Percentiles rank a stretch among this genome's conserved stretches.
Conservation (phyloP, 1,284 basidiomycete genomes). For the Cutaneotrichosporon curvatum region DNA sequence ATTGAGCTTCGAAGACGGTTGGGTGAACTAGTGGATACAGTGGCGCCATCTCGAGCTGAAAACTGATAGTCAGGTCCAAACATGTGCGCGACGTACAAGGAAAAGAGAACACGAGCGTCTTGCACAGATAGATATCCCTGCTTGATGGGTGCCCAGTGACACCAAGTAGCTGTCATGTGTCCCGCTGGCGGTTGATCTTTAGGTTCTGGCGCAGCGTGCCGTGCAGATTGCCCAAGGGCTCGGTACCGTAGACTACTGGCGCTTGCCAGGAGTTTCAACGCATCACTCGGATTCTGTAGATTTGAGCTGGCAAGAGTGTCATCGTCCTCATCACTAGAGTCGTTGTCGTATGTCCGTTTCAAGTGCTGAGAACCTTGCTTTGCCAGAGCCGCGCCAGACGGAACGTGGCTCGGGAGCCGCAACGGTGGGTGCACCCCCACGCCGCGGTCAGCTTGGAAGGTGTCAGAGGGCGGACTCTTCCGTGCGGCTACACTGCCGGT, state of each 20-base stretch:
- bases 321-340: constrained; percentile 6
- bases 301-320: constrained; percentile 7
- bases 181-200: not conserved
- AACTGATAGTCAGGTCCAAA: constrained; percentile 5
- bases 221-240: not conserved
- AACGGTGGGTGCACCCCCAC: too few relatives aligned
- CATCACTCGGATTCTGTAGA: constrained; percentile 14
- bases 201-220: not conserved
- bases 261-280: constrained; percentile 10
- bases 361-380: too few relatives aligned
- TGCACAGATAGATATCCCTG: constrained; percentile 6
- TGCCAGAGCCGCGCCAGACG: too few relatives aligned
- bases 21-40: constrained; percentile 12
- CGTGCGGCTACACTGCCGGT: not conserved
- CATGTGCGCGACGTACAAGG: constrained; percentile 1
- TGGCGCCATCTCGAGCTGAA: constrained; percentile 12
- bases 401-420: too few relatives aligned
- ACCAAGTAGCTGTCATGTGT: constrained; percentile 7
- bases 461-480: not conserved
- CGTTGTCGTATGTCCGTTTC: not conserved
- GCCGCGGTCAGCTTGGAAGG: not conserved
- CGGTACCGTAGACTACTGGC: constrained; percentile 10
- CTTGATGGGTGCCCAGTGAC: constrained; percentile 7
- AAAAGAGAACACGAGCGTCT: constrained; percentile 7
- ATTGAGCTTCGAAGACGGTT: constrained; percentile 5